Evolutionary conservation across 2,329 filamentous ascomycete species (phyloP).

Genomic region (Fusarium guadeloupense): DNA sequence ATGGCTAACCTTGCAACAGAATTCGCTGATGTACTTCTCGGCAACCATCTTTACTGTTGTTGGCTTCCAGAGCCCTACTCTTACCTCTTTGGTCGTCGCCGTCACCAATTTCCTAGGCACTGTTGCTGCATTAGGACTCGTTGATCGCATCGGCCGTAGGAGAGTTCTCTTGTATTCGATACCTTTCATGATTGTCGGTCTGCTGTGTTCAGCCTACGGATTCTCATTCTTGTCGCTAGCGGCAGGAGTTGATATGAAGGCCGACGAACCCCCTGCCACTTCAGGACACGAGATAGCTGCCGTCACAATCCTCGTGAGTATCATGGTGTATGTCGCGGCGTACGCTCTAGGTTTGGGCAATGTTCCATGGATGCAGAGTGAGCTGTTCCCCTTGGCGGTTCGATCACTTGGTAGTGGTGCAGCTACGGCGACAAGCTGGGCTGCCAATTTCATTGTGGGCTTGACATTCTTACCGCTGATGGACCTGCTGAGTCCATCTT

Average conservation of each 20-base stretch:
- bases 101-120: constrained; percentile 86
- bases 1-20: constrained; percentile 56
- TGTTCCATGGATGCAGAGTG: constrained; percentile 95
- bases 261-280: constrained; percentile 25
- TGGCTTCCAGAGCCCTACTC: constrained; percentile 79
- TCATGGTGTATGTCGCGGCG: constrained; percentile 84
- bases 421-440: constrained; percentile 86
- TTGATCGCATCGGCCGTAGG: constrained; percentile 82
- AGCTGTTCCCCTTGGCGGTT: constrained; percentile 83
- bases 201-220: constrained; percentile 75
- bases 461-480: constrained; percentile 90
- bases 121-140: constrained; percentile 75
- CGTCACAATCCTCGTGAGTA: constrained; percentile 72
- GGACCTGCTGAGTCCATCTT: constrained; percentile 74
- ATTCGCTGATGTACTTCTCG: constrained; percentile 92
- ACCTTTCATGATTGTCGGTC: constrained; percentile 81
- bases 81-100: constrained; percentile 82
- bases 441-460: constrained; percentile 84
- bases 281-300: constrained; percentile 51
- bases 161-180: constrained; percentile 84
- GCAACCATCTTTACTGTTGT: constrained; percentile 82
- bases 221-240: constrained; percentile 72
- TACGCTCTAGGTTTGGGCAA: constrained; percentile 91
- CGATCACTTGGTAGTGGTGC: constrained; percentile 77
- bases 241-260: constrained; percentile 25